phyloP scores from a whole-genome alignment of 441 rosid genomes.

The Syzygium malaccense region DNA sequence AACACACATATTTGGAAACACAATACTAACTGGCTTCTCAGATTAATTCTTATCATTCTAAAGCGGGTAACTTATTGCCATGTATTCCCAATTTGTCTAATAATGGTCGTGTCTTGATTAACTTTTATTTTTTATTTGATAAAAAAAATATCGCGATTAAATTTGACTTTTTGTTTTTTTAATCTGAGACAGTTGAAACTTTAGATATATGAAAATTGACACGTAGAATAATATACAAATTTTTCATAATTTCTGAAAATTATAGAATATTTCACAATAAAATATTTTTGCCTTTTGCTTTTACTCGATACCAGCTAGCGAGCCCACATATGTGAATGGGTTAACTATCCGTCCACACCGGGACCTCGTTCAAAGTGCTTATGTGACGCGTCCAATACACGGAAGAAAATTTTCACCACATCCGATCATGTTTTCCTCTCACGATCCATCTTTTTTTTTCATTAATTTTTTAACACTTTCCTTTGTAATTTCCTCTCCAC shows the following conservation, averaged over 20 bases:
- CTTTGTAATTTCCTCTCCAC: not conserved
- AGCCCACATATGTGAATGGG: not conserved
- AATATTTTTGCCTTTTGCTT: not conserved
- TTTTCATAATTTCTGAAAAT: not conserved
- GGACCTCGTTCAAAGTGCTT: not conserved
- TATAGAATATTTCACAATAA: not conserved
- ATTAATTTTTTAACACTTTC: not conserved
- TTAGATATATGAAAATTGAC: not conserved
- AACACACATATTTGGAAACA: not conserved
- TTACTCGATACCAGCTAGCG: not conserved
- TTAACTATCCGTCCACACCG: no score
- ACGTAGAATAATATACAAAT: not conserved
- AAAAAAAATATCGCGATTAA: not conserved
- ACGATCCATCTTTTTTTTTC: not conserved
- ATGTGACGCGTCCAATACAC: not conserved
- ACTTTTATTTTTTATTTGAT: not conserved
- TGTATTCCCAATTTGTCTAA: not conserved
- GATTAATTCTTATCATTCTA: not conserved
- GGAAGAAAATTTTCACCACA: not conserved
- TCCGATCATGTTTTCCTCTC: not conserved
- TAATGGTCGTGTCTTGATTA: not conserved
- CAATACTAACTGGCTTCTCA: not conserved
- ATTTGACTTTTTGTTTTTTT: not conserved
- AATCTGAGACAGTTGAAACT: not conserved
- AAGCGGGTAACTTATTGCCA: no score